A percentile compares a stretch with the other conserved stretches of the same genome.
These are phyloP conservation scores for Neurospora sublineolata DNA, from an alignment of 495 filamentous ascomycete species.

Conservation along the genomic window DNA sequence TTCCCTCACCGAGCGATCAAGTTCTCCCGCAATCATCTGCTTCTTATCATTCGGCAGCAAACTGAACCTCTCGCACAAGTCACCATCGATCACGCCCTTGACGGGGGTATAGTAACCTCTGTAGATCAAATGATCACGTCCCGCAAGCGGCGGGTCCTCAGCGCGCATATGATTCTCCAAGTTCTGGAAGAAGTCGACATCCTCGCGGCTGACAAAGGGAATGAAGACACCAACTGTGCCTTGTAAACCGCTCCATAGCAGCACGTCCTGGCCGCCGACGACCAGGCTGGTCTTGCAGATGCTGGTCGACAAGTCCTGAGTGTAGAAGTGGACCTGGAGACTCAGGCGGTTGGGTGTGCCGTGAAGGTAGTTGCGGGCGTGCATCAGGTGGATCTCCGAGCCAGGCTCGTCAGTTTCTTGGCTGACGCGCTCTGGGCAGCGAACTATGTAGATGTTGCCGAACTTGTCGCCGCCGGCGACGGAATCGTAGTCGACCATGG, in stretches of 20 bases:
- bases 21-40: slow-evolving; percentile 84
- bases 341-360: slow-evolving; percentile 76
- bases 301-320: slow-evolving; percentile 84
- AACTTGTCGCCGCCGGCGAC: slow-evolving; percentile 95
- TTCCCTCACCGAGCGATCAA: slow-evolving; percentile 81
- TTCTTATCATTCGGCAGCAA: slow-evolving; percentile 75
- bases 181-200: slow-evolving; percentile 94
- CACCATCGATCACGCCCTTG: slow-evolving; percentile 96
- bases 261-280: slow-evolving; percentile 78
- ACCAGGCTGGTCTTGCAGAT: slow-evolving; percentile 84
- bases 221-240: slow-evolving; percentile 88
- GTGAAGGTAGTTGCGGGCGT: slow-evolving; percentile 79
- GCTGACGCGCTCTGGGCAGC: slow-evolving; percentile 74
- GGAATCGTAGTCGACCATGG: slow-evolving; percentile 97
- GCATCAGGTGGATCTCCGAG: slow-evolving; percentile 75
- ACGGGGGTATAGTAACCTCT: slow-evolving; percentile 93
- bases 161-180: slow-evolving; percentile 75
- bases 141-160: slow-evolving; percentile 77
- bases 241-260: slow-evolving; percentile 89
- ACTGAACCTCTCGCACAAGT: slow-evolving; percentile 86
- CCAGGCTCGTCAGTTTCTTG: slow-evolving; percentile 88
- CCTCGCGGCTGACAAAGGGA: slow-evolving; percentile 79
- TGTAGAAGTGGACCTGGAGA: slow-evolving; percentile 76
- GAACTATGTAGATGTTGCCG: slow-evolving; percentile 86
- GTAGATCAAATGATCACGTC: slow-evolving; percentile 90